These are phyloP conservation scores for Bipolaris cookei DNA, from an alignment of 2,329 filamentous ascomycete genomes.

Conservation along the genomic window DNA sequence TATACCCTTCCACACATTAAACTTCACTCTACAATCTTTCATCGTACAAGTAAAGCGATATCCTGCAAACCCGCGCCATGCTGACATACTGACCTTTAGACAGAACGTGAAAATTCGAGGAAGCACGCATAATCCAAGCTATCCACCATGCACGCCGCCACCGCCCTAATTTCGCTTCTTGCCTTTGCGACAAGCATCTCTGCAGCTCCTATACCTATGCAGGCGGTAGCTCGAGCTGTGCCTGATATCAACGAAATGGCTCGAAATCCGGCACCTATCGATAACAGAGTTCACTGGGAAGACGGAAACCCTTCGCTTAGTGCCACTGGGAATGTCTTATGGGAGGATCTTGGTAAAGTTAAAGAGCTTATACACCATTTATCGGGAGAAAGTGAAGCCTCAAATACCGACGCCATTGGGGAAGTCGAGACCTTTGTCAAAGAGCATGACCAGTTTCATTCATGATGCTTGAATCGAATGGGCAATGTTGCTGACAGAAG, in stretches of 20 bases:
- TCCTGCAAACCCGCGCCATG: neutral
- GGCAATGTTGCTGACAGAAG: neutral
- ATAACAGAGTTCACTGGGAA: slow-evolving; percentile 11
- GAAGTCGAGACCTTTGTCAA: neutral
- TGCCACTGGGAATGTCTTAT: slow-evolving; percentile 1
- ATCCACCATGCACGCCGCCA: slow-evolving; percentile 16
- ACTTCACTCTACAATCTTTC: neutral
- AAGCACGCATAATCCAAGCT: neutral
- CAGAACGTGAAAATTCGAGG: neutral
- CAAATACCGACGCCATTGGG: neutral
- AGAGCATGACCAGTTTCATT: neutral
- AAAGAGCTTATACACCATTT: slow-evolving; percentile 6
- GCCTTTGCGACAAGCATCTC: slow-evolving; percentile 8
- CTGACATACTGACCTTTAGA: neutral
- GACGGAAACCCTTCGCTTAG: slow-evolving; percentile 8
- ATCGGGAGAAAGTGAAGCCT: slow-evolving; percentile 3
- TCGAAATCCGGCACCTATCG: slow-evolving; percentile 28
- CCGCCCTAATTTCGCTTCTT: slow-evolving; percentile 15
- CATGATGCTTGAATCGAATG: neutral
- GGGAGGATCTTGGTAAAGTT: slow-evolving; percentile 5
- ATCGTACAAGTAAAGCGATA: neutral
- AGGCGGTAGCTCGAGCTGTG: slow-evolving; percentile 8
- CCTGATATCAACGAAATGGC: slow-evolving; percentile 24
- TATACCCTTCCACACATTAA: neutral
- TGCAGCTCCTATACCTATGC: slow-evolving; percentile 17